phyloP scores from a whole-genome alignment of 2,329 filamentous ascomycete genomes.

The Venturia carpophila region DNA sequence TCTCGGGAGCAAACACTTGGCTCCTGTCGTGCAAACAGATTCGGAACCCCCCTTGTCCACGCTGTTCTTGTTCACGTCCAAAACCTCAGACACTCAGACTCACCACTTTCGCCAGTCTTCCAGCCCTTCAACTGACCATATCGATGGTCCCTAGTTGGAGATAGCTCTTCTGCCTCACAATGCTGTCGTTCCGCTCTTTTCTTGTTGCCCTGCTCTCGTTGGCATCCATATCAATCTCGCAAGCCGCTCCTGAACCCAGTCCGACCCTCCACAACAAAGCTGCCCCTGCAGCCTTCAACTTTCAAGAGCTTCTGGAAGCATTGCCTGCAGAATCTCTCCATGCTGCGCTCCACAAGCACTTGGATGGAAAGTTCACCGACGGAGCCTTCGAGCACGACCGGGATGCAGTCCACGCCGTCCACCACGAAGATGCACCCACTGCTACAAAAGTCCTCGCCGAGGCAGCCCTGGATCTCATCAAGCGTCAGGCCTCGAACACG shows the following conservation, averaged over 20 bases:
- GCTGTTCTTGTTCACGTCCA: neutral
- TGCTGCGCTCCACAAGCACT: conserved; percentile 55
- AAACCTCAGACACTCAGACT: neutral
- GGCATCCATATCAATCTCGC: conserved; percentile 27
- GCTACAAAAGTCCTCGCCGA: conserved; percentile 57
- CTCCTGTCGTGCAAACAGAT: neutral
- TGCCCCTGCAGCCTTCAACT: conserved; percentile 25
- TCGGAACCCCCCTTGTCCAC: neutral
- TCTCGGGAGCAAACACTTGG: neutral
- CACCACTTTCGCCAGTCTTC: neutral
- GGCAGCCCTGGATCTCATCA: conserved; percentile 43
- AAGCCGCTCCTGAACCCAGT: conserved; percentile 19
- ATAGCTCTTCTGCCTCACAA: neutral
- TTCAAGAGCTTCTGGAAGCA: conserved; percentile 49
- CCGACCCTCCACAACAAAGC: neutral
- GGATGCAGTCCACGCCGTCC: conserved; percentile 55
- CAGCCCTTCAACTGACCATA: neutral
- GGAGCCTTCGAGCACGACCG: conserved; percentile 60
- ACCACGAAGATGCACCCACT: conserved; percentile 52
- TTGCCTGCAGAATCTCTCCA: conserved; percentile 56
- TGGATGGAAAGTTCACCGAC: conserved; percentile 57
- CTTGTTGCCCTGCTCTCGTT: conserved; percentile 27
- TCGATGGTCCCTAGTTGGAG: neutral
- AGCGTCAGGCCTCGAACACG: conserved; percentile 30
- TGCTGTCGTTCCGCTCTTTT: conserved; percentile 5